Base-by-base conservation (phyloP, 495 filamentous ascomycete species). In the Xylaria scruposa region DNA sequence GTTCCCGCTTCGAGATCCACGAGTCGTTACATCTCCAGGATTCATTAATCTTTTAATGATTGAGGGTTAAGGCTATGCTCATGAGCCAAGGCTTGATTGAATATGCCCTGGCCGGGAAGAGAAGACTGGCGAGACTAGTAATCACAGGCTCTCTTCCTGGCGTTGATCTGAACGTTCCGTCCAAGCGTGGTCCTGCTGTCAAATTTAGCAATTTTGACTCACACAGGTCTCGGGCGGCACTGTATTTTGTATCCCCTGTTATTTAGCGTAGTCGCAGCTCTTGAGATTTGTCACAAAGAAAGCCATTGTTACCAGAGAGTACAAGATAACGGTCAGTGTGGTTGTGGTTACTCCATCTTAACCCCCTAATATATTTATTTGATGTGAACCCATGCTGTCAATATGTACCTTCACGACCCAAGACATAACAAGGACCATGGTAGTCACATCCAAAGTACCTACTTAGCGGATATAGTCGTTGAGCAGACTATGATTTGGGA, bases 201-300 rank as follows among this genome's bases (percentile, higher is more conserved):
- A 67, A 71, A 66, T 59, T 66, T 71, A 71, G 70, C 62, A 71
- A 71, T 60, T 42, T 60, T 60, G 70, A 71, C 60, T 51, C 70
- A 71, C 31, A 31, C 24, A 56, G 13, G 68, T 63, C 68, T 66
- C 62, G 51, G 51, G 62, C 49, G 36, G 36, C 49, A 47, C 61
- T 60, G 38, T 36, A 38, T 60, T 60, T 58, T n/a, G 21, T 10
- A 29, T 70, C 56, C 67, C 67, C 47, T 61, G 68, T 33, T 38
- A 40, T 46, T 60, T 42, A 49, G 65, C 5, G 54, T 46, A 51
- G 36, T 58, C 44, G 60, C 58, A 70, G 68, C 58, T 63, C 49
- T 17, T 49, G 21, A 54, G 47, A 70, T 70, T 70, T 70, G 68
- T 70, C 59, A 70, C 68, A 56, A 64, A 70, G 31, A 64, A 70